Conservation (phyloP, 2,329 filamentous ascomycete species). For the Lecanicillium sp. region DNA sequence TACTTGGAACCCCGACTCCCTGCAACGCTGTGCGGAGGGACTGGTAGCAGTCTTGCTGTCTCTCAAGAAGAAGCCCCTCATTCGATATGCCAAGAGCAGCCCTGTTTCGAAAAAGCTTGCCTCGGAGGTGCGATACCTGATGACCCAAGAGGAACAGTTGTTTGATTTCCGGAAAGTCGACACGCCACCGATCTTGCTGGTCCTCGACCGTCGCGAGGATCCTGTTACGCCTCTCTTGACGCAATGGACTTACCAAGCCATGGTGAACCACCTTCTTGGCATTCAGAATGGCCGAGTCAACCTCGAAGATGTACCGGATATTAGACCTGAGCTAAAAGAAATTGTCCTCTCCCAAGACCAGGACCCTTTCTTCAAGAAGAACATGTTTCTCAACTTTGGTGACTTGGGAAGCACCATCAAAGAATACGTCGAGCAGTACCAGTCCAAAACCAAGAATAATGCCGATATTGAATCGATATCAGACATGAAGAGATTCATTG, state of each 20-base stretch:
- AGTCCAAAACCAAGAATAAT: conserved; percentile 93
- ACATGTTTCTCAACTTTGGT: conserved; percentile 98
- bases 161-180: conserved; percentile 96
- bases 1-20: conserved; percentile 81
- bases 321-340: conserved; percentile 82
- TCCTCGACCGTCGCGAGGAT: conserved; percentile 88
- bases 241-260: conserved; percentile 99
- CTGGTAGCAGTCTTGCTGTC: conserved; percentile 77
- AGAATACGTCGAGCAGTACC: conserved; percentile 97
- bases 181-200: conserved; percentile 84
- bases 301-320: conserved; percentile 74
- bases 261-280: conserved; percentile 94
- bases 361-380: conserved; percentile 97
- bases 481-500: conserved; percentile 99
- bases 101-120: conserved; percentile 86
- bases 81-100: conserved; percentile 90
- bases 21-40: conserved; percentile 83
- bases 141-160: conserved; percentile 91
- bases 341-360: conserved; percentile 95
- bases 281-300: conserved; percentile 95
- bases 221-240: conserved; percentile 90
- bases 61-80: conserved; percentile 93
- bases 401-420: conserved; percentile 95
- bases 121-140: conserved; percentile 83
- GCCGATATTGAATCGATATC: conserved; percentile 94